Conservation (phyloP, 768 basidiomycete genomes). For the Pholiota conissans region DNA sequence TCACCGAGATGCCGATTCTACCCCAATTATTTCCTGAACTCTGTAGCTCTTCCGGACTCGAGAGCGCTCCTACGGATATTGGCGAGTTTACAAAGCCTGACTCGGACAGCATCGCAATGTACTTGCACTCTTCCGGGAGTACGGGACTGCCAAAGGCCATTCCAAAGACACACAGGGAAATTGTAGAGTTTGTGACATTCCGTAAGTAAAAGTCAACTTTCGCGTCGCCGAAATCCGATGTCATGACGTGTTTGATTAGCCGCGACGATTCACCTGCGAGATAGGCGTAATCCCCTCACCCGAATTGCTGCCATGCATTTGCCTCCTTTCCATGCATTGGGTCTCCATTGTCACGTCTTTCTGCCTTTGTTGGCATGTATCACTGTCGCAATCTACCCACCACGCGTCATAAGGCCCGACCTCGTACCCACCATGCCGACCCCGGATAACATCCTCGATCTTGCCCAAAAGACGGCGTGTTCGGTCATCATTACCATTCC, state of each 20-base stretch:
- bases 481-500: slow-evolving; percentile 35
- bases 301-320: slow-evolving; percentile 22
- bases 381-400: slow-evolving; percentile 25
- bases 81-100: slow-evolving; percentile 6
- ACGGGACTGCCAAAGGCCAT: slow-evolving; percentile 47
- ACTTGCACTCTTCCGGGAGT: slow-evolving; percentile 51
- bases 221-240: too few relatives aligned
- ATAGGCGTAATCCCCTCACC: background rate
- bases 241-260: background rate
- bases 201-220: too few relatives aligned
- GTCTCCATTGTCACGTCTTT: slow-evolving; percentile 24
- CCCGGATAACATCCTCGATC: slow-evolving; percentile 26
- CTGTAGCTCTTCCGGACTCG: too few relatives aligned
- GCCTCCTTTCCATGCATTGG: slow-evolving; percentile 34
- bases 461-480: slow-evolving; percentile 23
- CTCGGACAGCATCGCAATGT: slow-evolving; percentile 29
- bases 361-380: slow-evolving; percentile 21
- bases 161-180: slow-evolving; percentile 27
- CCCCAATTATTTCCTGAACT: slow-evolving; percentile 37
- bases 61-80: too few relatives aligned
- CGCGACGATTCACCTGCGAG: background rate
- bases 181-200: slow-evolving; percentile 30
- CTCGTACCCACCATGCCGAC: slow-evolving; percentile 29
- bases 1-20: slow-evolving; percentile 32
- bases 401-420: slow-evolving; percentile 16